Evolutionary conservation across 306 rosid species (phyloP).

Genomic region (Castanopsis chinensis): DNA sequence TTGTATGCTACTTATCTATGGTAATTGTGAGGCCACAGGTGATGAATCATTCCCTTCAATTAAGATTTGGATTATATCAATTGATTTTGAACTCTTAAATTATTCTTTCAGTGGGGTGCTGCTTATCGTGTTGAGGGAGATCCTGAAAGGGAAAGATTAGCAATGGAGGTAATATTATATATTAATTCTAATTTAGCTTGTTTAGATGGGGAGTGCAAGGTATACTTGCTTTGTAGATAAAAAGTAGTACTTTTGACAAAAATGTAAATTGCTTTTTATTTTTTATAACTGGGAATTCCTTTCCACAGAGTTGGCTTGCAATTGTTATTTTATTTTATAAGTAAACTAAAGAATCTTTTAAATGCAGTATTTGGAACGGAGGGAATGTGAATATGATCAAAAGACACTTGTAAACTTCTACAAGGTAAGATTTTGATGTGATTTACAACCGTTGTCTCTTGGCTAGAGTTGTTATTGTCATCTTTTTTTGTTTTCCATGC

Average conservation of each 20-base stretch:
- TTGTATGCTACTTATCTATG: background rate
- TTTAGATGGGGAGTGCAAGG: background rate
- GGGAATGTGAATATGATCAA: conserved; percentile 73
- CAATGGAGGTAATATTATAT: conserved; percentile 67
- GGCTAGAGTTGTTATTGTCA: background rate
- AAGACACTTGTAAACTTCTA: conserved; percentile 56
- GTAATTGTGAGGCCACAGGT: background rate
- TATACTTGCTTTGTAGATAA: background rate
- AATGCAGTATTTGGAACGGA: conserved; percentile 79
- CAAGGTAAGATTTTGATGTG: conserved; percentile 40
- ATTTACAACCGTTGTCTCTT: background rate
- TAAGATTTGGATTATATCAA: background rate
- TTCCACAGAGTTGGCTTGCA: background rate
- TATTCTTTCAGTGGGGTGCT: conserved; percentile 81
- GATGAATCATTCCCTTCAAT: background rate
- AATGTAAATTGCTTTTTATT: too few species aligned
- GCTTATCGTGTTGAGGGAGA: conserved; percentile 79
- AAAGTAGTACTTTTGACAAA: background rate
- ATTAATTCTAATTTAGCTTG: background rate
- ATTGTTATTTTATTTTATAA: background rate
- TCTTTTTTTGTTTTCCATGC: background rate
- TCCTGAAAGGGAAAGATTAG: conserved; percentile 69
- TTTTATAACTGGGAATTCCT: background rate
- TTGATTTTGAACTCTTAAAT: conserved; percentile 8
- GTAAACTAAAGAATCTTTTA: background rate